A percentile compares a stretch with the other conserved stretches of the same genome.
phyloP scores from a whole-genome alignment of 1,284 basidiomycete genomes.

The Fomitopsis schrenkii region DNA sequence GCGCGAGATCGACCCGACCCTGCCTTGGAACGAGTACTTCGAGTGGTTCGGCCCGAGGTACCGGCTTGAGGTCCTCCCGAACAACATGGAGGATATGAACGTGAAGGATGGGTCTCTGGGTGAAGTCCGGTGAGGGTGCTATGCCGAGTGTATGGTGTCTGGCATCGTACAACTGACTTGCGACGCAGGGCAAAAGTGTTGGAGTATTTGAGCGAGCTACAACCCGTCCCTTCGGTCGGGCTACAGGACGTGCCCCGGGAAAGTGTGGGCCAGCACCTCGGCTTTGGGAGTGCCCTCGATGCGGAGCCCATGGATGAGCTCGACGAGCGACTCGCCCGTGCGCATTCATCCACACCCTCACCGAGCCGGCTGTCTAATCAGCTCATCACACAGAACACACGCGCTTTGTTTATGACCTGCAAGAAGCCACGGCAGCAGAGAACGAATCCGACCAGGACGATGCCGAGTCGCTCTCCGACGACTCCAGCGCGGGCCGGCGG shows the following conservation, averaged over 20 bases:
- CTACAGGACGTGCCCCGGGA: slow-evolving; percentile 82
- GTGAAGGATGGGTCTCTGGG: slow-evolving; percentile 79
- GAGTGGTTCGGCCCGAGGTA: slow-evolving; percentile 98
- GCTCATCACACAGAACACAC: slow-evolving; percentile 47
- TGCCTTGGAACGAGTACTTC: slow-evolving; percentile 96
- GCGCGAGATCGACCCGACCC: slow-evolving; percentile 69
- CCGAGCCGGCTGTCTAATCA: neutral
- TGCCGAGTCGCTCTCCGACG: neutral
- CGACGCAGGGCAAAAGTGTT: slow-evolving; percentile 60
- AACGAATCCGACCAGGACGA: slow-evolving; percentile 32
- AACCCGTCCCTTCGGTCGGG: slow-evolving; percentile 83
- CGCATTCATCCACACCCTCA: slow-evolving; percentile 22
- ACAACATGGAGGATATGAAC: slow-evolving; percentile 96
- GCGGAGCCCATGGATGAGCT: slow-evolving; percentile 49
- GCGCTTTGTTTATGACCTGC: slow-evolving; percentile 57
- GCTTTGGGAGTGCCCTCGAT: slow-evolving; percentile 43
- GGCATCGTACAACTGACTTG: slow-evolving; percentile 2
- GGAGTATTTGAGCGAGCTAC: slow-evolving; percentile 75
- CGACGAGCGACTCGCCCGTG: slow-evolving; percentile 68
- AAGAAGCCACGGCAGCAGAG: slow-evolving; percentile 44
- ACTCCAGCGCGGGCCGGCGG: neutral
- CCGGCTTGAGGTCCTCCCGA: slow-evolving; percentile 86
- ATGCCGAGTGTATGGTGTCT: neutral
- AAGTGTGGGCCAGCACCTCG: slow-evolving; percentile 59
- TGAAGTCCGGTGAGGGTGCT: slow-evolving; percentile 61